phyloP scores from a whole-genome alignment of 768 basidiomycete species.

The Pilatotrama ljubarskyi region DNA sequence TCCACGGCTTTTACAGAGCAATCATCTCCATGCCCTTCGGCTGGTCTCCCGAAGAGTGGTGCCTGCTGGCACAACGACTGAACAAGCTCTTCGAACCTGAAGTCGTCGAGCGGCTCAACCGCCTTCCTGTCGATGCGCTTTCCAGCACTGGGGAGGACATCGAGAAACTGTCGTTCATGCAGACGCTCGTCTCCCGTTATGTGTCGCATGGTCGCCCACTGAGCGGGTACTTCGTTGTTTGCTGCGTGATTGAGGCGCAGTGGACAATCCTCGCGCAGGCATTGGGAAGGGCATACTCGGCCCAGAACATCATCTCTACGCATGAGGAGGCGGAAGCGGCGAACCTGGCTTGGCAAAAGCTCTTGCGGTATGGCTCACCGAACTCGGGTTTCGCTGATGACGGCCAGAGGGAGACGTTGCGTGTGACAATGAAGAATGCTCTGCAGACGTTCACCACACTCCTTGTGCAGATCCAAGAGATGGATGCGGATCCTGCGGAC shows the following conservation, averaged over 20 bases:
- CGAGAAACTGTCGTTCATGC: constrained; percentile 57
- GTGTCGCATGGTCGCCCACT: constrained; percentile 73
- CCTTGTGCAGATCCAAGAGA: constrained; percentile 75
- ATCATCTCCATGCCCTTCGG: constrained; percentile 75
- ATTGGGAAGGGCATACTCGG: constrained; percentile 37
- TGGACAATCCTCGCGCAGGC: constrained; percentile 85
- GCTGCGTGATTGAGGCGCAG: constrained; percentile 82
- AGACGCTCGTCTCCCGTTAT: constrained; percentile 75
- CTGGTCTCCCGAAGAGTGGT: constrained; percentile 74
- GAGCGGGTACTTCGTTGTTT: constrained; percentile 87
- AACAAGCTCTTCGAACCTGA: constrained; percentile 62
- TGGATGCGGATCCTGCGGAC: constrained; percentile 74
- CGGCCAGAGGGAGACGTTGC: constrained; percentile 34
- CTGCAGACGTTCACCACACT: constrained; percentile 79
- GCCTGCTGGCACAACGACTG: constrained; percentile 50
- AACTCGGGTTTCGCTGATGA: constrained; percentile 41
- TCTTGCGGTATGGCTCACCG: constrained; percentile 56
- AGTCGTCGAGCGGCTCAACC: constrained; percentile 72
- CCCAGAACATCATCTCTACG: constrained; percentile 22
- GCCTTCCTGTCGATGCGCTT: constrained; percentile 61
- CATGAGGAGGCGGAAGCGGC: constrained; percentile 77
- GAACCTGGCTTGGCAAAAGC: constrained; percentile 75
- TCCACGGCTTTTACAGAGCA: constrained; percentile 87
- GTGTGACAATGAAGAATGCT: constrained; percentile 55
- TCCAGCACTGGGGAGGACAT: constrained; percentile 55